Percentiles rank a stretch among this genome's conserved stretches.
Conservation (phyloP, 139 green algal genomes). For the Micractinium conductrix region DNA sequence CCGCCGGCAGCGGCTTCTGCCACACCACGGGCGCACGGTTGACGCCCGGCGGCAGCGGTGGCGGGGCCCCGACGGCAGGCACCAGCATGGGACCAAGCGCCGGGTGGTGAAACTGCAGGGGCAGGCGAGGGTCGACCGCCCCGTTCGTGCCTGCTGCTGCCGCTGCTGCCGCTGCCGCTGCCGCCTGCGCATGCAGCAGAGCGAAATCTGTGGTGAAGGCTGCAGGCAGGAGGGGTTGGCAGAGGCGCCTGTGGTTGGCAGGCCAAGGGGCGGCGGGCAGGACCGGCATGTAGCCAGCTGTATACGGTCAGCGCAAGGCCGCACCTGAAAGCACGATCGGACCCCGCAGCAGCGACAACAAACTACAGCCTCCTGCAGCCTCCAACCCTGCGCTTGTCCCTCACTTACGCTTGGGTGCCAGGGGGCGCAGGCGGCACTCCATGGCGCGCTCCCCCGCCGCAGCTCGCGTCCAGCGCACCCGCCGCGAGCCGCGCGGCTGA, state of each 20-base stretch:
- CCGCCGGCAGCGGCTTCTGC: slow-evolving; percentile 20
- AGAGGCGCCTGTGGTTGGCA: no score
- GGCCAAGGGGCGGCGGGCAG: no score
- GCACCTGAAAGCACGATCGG: no score
- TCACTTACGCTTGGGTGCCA: slow-evolving; percentile 22
- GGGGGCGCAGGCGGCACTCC: slow-evolving; percentile 23
- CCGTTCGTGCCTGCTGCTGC: not conserved
- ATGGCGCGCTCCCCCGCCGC: not conserved
- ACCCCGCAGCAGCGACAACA: no score
- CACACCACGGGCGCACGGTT: slow-evolving; percentile 16
- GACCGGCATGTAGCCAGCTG: no score
- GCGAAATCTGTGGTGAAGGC: slow-evolving; percentile 10
- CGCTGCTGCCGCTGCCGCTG: no score
- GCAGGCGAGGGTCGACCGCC: not conserved
- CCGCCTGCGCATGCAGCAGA: no score
- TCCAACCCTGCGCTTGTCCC: no score
- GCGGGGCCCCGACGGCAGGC: not conserved
- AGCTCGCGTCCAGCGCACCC: not conserved
- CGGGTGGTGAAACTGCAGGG: not conserved
- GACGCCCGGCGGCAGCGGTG: not conserved
- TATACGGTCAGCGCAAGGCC: no score
- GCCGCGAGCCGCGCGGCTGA: not conserved
- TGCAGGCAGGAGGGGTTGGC: no score
- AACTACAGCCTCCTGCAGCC: no score
- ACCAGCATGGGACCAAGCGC: slow-evolving; percentile 24